Base-by-base conservation (phyloP, 768 basidiomycete genomes). In the Mycena maculata region DNA sequence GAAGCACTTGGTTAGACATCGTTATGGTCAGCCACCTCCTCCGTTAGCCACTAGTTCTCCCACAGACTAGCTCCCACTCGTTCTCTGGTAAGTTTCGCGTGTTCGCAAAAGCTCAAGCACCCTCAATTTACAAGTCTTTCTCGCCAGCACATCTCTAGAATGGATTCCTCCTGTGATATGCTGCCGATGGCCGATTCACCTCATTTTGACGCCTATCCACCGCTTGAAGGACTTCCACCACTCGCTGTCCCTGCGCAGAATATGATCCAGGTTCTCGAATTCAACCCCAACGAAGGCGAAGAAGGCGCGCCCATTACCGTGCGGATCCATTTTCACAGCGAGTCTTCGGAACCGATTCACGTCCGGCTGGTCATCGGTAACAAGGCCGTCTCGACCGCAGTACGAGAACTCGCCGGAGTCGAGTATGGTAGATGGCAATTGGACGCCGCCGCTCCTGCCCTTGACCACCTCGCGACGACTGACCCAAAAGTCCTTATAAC, bases 311-410 rank as follows among this genome's bases (percentile, higher is more conserved):
- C 85, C 54, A 86, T 95, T 74, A 83, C 87, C 38, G 88, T 92
- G 69, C 83, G 85, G 70, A 85, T 90, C 60, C 85, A 87, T 70
- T 90, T 91, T 77, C 81, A 81, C 70, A 83, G 82, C 67, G 81
- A 81, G 16, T 78, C 78, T 31, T 81, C 84, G 12, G 86, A 87
- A 60, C 77, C 83, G 8, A 84, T 92, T 39, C 88, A 85, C 65
- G 86, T 94, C 25, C 88, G 94, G 56, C 87, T 95, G 69, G 88
- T 94, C 71, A 83, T 95, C 69, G 93, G 90, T 31, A 77, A 82
- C 65, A 88, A 86, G 68, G 87, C 92, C 3, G 84, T 95, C 27
- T 82, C 82, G 36, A 95, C 94, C 0, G 84, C 84, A 15, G 90
- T 95, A 30, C 82, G 82, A 47, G 84, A 87, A 71, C 73, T 90